phyloP scores from a whole-genome alignment of 331 rosid species.

The Rhamnella rubrinervis region DNA sequence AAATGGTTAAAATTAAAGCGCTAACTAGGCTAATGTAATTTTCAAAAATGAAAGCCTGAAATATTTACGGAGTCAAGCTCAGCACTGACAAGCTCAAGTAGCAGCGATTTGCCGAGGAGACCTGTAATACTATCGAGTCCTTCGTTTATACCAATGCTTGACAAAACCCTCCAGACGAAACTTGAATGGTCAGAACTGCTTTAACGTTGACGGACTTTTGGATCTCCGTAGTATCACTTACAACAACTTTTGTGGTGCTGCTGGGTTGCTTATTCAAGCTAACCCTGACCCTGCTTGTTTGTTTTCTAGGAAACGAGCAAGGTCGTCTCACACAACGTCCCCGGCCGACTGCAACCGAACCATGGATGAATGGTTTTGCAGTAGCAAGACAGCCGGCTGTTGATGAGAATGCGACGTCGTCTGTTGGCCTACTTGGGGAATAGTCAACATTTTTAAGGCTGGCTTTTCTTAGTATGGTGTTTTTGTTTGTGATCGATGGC shows the following conservation, averaged over 20 bases:
- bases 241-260: constrained; percentile 25
- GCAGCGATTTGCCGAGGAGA: constrained; percentile 45
- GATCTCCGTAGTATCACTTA: not conserved
- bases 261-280: not conserved
- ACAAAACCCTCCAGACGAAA: constrained; percentile 43
- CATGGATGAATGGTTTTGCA: no score
- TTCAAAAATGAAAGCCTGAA: not conserved
- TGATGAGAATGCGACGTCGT: no score
- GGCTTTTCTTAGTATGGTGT: no score
- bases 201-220: constrained; percentile 26
- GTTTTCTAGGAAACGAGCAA: no score
- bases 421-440: no score
- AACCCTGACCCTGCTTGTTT: not conserved
- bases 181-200: constrained; percentile 38
- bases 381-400: no score
- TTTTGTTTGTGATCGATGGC: no score
- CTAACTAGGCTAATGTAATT: not conserved
- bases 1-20: not conserved
- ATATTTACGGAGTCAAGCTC: constrained; percentile 54
- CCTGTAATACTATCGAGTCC: constrained; percentile 55
- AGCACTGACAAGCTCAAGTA: constrained; percentile 56
- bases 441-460: no score
- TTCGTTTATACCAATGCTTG: constrained; percentile 28
- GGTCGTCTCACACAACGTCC: no score
- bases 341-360: no score